These are phyloP conservation scores for Calycina herbarum DNA, from an alignment of 2,329 filamentous ascomycete genomes.

Conservation along the genomic window DNA sequence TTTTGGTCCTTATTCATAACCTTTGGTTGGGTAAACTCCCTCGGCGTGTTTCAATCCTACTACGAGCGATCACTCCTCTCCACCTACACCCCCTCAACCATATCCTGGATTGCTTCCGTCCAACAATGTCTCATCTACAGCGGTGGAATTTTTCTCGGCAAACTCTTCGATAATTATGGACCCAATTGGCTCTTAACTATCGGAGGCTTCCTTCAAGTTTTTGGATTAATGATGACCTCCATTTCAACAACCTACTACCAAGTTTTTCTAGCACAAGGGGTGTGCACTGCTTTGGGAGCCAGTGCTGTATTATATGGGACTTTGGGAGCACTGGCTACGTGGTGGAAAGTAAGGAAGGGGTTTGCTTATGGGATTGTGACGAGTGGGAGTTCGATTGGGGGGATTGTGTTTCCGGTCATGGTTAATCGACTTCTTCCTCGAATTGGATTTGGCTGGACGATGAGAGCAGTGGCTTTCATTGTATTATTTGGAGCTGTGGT, in stretches of 20 bases:
- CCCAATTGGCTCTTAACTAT: conserved; percentile 30
- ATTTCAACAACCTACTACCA: conserved; percentile 56
- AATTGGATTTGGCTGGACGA: conserved; percentile 57
- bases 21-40: too few relatives aligned
- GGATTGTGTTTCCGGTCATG: conserved; percentile 64
- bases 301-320: conserved; percentile 47
- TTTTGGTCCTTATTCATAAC: too few relatives aligned
- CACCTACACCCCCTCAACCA: too few relatives aligned
- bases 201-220: conserved; percentile 56
- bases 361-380: conserved; percentile 50
- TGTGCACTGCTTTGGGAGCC: conserved; percentile 47
- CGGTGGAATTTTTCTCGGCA: conserved; percentile 43
- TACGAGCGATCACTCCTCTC: too few relatives aligned
- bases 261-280: conserved; percentile 49
- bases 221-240: conserved; percentile 62
- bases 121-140: too few relatives aligned
- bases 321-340: conserved; percentile 45
- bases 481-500: conserved; percentile 54
- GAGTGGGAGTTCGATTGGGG: conserved; percentile 50
- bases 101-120: too few relatives aligned
- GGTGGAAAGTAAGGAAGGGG: conserved; percentile 49
- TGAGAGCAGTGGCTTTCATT: conserved; percentile 56
- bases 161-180: conserved; percentile 41
- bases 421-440: conserved; percentile 52
- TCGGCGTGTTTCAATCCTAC: too few relatives aligned